Evolutionary conservation across 305 asterid species (phyloP), one percentile per base, ranked within the genome.

Genomic region (Rubia tinctorum): DNA sequence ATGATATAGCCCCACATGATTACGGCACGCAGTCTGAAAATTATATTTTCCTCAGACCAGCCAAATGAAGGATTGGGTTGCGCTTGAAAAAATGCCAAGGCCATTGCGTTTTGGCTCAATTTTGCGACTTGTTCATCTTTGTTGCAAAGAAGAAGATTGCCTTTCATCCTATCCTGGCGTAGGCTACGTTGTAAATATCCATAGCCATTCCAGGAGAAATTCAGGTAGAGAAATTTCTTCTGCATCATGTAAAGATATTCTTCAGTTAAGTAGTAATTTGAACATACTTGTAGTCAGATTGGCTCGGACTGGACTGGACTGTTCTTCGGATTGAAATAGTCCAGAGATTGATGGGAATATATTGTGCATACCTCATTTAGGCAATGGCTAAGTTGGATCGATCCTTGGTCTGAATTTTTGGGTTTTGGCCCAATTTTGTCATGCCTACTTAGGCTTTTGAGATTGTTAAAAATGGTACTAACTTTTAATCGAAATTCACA

Each of bases 201-300:
- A 17, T 65, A 40, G 30, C 51, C 73, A 45, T 44, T 62, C 66
- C 43, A 56, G 58, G 66, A 40, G 66, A 40, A 47, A 34, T 53
- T 39, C 64, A 73, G 83, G 76, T 80, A 73, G 78, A 73, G 71
- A 73, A 59, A 71, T 58, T 58, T 58, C 30, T 58, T 58, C 27
- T 18, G 15, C 20, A 65, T 13, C 76, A 73, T 59, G 59, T 65
- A 23, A 63, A n/a, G 22, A 30, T 65, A 22, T 49, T 75, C 55
- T 45, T 71, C 8, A 22, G 15, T 7, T 45, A 27, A 30, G 42
- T 49, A 20, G 43, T 47, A 37, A n/a, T 71, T 78, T 66, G 34
- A 34, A 44, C 66, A 30, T 40, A 13, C 56, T 51, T 40, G 56
- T 12, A 17, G 22, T 69, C 65, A 49, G 71, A 59, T 60, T 60